Evolutionary conservation across 2,329 filamentous ascomycete genomes (phyloP), one percentile per base, ranked within the genome.

Genomic region (Stagonosporopsis tanaceti): DNA sequence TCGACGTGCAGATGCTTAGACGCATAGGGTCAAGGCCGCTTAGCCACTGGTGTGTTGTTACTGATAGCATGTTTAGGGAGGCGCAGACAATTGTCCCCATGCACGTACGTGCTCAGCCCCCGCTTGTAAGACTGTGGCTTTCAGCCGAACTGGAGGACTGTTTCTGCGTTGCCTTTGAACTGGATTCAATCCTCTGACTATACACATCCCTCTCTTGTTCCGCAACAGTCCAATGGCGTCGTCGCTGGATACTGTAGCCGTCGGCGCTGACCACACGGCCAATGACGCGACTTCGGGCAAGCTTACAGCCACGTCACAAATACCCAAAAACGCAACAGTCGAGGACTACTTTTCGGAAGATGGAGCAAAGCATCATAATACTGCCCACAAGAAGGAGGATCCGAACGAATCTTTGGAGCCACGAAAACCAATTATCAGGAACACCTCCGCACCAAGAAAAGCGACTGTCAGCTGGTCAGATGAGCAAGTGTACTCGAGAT

Each of bases 41-140:
- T n/a, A 30, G 25, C 15, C 25, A 44, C 40, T 20, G 15, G 14
- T 17, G n/a, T 8, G 27, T 30, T 44, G 40, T 15, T 8, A 15
- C n/a, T 30, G 15, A 17, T 22, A n/a, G 37, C 8, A 22, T 20
- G 17, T 25, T 14, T 9, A 9, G 25, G 24, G 40, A 42, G 24
- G 40, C 40, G 40, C 40, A 28, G 24, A 12, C 4, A 41, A 15
- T 42, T 4, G 25, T 17, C 6, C 20, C 9, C 17, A n/a, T 28
- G 40, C 30, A 25, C 37, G 30, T 32, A 35, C 9, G 20, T 46
- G 44, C 44, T 46, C 30, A 35, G 44, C 44, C 44, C 28, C 44
- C 30, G 17, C 28, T n/a, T 25, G 28, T 35, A 30, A 46, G 30
- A 46, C 30, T n/a, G 20, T 24, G 28, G 17, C 30, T n/a, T 8